Evolutionary conservation across 179 eudicot species (phyloP).

Genomic region (Spinacia oleracea): DNA sequence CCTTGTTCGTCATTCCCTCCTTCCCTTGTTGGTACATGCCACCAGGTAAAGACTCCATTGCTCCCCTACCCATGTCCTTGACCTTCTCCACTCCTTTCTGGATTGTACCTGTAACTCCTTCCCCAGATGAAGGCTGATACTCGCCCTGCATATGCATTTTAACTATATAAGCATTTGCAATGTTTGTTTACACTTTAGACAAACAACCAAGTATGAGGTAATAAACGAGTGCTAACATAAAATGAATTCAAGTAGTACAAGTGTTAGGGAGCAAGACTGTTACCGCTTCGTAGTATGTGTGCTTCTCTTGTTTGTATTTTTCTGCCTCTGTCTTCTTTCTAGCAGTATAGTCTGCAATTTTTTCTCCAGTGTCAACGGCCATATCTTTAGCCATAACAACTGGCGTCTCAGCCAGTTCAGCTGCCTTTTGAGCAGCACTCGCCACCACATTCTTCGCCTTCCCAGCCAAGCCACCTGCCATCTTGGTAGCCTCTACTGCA

Average conservation of each 20-base stretch:
- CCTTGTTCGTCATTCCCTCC: not conserved
- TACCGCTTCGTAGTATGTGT: constrained; percentile 24
- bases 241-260: not conserved
- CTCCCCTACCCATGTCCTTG: too few species aligned
- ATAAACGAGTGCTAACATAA: not conserved
- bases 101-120: constrained; percentile 13
- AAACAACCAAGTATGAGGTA: not conserved
- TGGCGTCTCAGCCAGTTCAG: constrained; percentile 41
- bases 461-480: constrained; percentile 41
- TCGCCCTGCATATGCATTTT: constrained; percentile 24
- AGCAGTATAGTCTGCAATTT: constrained; percentile 50
- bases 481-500: constrained; percentile 58
- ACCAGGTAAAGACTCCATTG: not conserved
- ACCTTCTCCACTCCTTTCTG: constrained; percentile 13
- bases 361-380: constrained; percentile 53
- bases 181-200: not conserved
- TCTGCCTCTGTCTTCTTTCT: constrained; percentile 65
- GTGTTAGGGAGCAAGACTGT: not conserved
- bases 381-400: constrained; percentile 52
- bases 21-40: too few species aligned
- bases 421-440: constrained; percentile 35
- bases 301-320: constrained; percentile 47
- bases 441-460: constrained; percentile 49
- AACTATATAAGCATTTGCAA: too few species aligned
- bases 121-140: not conserved